phyloP scores from a whole-genome alignment of 768 basidiomycete genomes.

The Termitomyces sp. region DNA sequence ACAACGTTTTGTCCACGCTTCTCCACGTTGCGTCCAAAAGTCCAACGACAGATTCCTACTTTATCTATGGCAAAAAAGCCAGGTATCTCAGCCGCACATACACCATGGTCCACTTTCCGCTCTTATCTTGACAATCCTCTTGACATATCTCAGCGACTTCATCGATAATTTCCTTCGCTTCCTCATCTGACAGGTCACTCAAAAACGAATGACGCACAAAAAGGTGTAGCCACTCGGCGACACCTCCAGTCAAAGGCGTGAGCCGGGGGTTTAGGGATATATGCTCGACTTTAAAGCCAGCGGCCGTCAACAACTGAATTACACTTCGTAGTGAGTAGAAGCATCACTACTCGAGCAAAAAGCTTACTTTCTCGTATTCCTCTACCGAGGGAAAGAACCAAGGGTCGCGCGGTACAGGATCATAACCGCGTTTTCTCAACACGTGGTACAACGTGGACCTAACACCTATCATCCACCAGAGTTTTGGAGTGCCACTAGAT shows the following conservation, averaged over 20 bases:
- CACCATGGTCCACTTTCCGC: conserved; percentile 69
- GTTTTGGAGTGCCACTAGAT: not conserved
- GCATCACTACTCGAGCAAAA: too few species aligned
- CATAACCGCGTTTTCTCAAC: conserved; percentile 48
- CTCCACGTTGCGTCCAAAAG: not conserved
- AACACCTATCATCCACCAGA: conserved; percentile 45
- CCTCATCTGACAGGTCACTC: conserved; percentile 45
- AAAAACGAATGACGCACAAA: conserved; percentile 67
- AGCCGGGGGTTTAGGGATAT: conserved; percentile 56
- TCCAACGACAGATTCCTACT: not conserved
- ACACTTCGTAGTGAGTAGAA: not conserved
- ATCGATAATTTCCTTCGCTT: conserved; percentile 58
- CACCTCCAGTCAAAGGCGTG: conserved; percentile 49
- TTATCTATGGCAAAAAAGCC: conserved; percentile 39
- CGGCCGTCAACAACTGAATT: conserved; percentile 50
- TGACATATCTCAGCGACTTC: conserved; percentile 58
- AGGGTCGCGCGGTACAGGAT: conserved; percentile 65
- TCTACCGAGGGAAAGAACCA: conserved; percentile 82
- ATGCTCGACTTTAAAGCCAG: conserved; percentile 55
- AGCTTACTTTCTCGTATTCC: conserved; percentile 56
- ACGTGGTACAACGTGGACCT: conserved; percentile 56
- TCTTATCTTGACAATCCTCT: conserved; percentile 55
- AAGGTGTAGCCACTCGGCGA: conserved; percentile 66
- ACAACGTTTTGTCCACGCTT: not conserved
- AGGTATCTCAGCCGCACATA: conserved; percentile 69